A percentile compares a stretch with the other conserved stretches of the same genome.
Conservation (phyloP, 2,329 filamentous ascomycete genomes). For the Albifimbria verrucaria region DNA sequence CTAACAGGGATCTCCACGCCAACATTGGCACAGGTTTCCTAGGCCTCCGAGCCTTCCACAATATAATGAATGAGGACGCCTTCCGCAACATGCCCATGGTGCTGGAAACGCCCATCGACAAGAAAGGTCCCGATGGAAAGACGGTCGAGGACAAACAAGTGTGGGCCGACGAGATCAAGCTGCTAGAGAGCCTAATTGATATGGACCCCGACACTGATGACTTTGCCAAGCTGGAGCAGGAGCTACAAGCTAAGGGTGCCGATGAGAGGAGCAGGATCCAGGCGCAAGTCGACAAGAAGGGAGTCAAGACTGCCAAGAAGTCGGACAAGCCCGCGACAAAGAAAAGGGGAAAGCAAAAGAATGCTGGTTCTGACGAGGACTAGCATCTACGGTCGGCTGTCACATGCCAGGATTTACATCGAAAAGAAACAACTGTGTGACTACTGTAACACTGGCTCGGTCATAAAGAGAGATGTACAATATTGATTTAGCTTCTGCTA, state of each 20-base stretch:
- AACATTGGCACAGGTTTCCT: slow-evolving; percentile 96
- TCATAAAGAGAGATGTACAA: no score
- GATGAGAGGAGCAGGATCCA: slow-evolving; percentile 72
- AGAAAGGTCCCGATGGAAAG: slow-evolving; percentile 62
- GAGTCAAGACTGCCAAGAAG: slow-evolving; percentile 52
- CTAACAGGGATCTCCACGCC: slow-evolving; percentile 84
- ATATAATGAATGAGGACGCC: slow-evolving; percentile 76
- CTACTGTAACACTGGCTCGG: no score
- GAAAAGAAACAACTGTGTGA: no score
- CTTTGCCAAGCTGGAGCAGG: slow-evolving; percentile 63
- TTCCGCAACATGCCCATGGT: slow-evolving; percentile 85
- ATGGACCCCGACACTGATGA: slow-evolving; percentile 74
- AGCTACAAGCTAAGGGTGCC: slow-evolving; percentile 65
- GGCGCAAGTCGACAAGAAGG: slow-evolving; percentile 75
- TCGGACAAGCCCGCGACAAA: background rate
- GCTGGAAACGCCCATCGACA: slow-evolving; percentile 91
- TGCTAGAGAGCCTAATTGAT: slow-evolving; percentile 83
- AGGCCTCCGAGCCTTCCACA: slow-evolving; percentile 86
- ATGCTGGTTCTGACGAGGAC: background rate
- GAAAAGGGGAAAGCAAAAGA: background rate
- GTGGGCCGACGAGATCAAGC: slow-evolving; percentile 93
- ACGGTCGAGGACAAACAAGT: slow-evolving; percentile 73
- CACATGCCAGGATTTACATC: no score
- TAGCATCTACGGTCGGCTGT: background rate
- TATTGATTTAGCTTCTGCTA: no score